These are phyloP conservation scores for Pythium aristosporum DNA, from an alignment of 352 stramenopile species.

Conservation along the genomic window DNA sequence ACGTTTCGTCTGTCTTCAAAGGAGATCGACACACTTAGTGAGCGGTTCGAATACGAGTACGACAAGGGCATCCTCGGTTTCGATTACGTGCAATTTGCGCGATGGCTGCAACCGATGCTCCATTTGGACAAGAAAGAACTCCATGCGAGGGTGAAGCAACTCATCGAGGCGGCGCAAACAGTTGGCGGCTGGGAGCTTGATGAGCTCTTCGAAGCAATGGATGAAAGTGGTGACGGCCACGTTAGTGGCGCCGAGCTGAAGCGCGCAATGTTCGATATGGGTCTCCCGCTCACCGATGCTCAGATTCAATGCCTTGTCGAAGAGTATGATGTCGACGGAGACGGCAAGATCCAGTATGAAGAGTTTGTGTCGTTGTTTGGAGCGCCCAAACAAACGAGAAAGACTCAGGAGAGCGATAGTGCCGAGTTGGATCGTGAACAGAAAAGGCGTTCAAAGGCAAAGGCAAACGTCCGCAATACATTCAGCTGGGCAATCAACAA, in stretches of 20 bases:
- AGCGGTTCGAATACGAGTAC: slow-evolving; percentile 75
- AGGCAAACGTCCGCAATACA: slow-evolving; percentile 59
- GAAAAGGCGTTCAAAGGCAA: slow-evolving; percentile 27
- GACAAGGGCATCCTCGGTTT: slow-evolving; percentile 49
- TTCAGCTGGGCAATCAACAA: slow-evolving; percentile 75
- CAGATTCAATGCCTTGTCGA: slow-evolving; percentile 63
- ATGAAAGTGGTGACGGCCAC: slow-evolving; percentile 50
- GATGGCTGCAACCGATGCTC: slow-evolving; percentile 66
- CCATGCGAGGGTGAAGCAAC: slow-evolving; percentile 42
- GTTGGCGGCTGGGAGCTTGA: slow-evolving; percentile 46
- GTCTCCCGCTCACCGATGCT: slow-evolving; percentile 58
- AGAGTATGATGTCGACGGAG: slow-evolving; percentile 60
- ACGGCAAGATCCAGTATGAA: slow-evolving; percentile 60
- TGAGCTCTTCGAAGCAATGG: slow-evolving; percentile 62
- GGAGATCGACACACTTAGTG: slow-evolving; percentile 38
- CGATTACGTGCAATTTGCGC: slow-evolving; percentile 69
- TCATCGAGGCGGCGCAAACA: slow-evolving; percentile 40
- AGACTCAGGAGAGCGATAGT: slow-evolving; percentile 4
- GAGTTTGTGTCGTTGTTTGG: slow-evolving; percentile 58
- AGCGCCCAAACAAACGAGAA: slow-evolving; percentile 15
- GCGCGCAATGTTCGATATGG: slow-evolving; percentile 58
- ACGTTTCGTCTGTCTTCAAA: slow-evolving; percentile 40
- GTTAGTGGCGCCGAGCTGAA: slow-evolving; percentile 59
- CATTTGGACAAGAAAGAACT: slow-evolving; percentile 61
- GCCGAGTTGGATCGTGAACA: slow-evolving; percentile 4